phyloP scores from a whole-genome alignment of 108 stramenopile genomes.

The Conticribra guillardii region DNA sequence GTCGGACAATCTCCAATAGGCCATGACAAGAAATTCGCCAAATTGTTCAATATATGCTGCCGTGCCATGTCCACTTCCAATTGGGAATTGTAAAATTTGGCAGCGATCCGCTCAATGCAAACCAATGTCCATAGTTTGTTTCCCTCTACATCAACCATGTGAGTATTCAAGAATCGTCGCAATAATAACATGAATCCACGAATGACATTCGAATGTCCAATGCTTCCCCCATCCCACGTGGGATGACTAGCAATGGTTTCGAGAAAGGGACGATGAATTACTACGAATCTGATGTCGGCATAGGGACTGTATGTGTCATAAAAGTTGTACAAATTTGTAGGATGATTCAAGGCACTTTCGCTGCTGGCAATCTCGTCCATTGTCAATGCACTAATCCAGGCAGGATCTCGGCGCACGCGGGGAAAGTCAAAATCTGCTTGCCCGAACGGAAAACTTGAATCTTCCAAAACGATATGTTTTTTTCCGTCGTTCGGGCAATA shows the following conservation, averaged over 20 bases:
- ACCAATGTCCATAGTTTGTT: slow-evolving; percentile 12
- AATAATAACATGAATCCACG: slow-evolving; percentile 26
- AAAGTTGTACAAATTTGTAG: no score
- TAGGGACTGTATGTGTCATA: slow-evolving; percentile 9
- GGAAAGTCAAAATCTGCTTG: slow-evolving; percentile 11
- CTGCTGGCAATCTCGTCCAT: slow-evolving; percentile 28
- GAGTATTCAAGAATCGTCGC: slow-evolving; percentile 15
- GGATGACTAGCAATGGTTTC: slow-evolving; percentile 20
- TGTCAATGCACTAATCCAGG: slow-evolving; percentile 18
- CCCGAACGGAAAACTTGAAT: slow-evolving; percentile 25
- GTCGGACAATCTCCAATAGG: no score
- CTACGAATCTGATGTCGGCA: slow-evolving; percentile 16
- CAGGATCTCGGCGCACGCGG: slow-evolving; percentile 11
- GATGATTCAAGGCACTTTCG: slow-evolving; percentile 30
- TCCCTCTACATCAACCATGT: neutral
- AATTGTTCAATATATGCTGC: no score
- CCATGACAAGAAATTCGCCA: no score
- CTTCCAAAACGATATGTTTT: slow-evolving; percentile 27
- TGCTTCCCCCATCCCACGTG: slow-evolving; percentile 17
- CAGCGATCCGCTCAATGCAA: slow-evolving; percentile 18
- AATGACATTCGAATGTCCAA: slow-evolving; percentile 24
- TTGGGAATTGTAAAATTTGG: no score
- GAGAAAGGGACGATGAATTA: slow-evolving; percentile 19
- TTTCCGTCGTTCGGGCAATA: slow-evolving; percentile 16
- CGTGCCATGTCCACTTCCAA: no score